phyloP scores from a whole-genome alignment of 2,329 filamentous ascomycete genomes.

The Exophiala mesophila region DNA sequence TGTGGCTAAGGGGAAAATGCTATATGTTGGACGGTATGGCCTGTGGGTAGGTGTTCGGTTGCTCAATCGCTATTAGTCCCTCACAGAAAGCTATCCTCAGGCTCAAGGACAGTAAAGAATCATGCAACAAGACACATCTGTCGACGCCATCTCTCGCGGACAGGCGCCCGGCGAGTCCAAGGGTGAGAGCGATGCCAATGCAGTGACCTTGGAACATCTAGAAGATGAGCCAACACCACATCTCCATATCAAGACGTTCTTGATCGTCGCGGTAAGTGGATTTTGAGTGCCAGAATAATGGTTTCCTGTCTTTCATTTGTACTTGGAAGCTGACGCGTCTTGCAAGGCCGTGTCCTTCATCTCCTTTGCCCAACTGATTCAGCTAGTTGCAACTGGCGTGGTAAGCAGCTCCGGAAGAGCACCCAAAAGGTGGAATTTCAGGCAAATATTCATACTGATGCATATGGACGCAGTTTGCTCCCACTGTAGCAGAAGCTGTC shows the following conservation, averaged over 20 bases:
- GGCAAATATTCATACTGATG: no score
- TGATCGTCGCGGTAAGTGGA: slow-evolving; percentile 7
- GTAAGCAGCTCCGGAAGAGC: background rate
- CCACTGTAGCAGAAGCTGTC: slow-evolving; percentile 4
- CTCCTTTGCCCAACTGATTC: slow-evolving; percentile 7
- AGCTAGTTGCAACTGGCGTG: slow-evolving; percentile 5
- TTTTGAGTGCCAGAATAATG: no score
- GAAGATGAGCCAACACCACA: slow-evolving; percentile 9
- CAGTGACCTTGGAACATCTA: slow-evolving; percentile 2
- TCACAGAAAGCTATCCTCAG: no score
- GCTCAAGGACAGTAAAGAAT: no score
- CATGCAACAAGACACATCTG: slow-evolving; percentile 6
- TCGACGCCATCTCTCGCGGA: slow-evolving; percentile 1
- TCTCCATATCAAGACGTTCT: slow-evolving; percentile 8
- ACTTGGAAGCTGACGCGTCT: background rate
- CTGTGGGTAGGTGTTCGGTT: no score
- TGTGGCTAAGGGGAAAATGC: no score
- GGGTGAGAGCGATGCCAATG: background rate
- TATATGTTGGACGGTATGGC: no score
- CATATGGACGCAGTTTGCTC: slow-evolving; percentile 2
- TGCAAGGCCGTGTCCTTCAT: slow-evolving; percentile 7
- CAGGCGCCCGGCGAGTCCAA: slow-evolving; percentile 2
- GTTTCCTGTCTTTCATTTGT: background rate
- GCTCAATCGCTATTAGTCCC: no score
- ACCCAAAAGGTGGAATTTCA: background rate